phyloP scores from a whole-genome alignment of 1,284 basidiomycete genomes.

The Cerrena zonata region DNA sequence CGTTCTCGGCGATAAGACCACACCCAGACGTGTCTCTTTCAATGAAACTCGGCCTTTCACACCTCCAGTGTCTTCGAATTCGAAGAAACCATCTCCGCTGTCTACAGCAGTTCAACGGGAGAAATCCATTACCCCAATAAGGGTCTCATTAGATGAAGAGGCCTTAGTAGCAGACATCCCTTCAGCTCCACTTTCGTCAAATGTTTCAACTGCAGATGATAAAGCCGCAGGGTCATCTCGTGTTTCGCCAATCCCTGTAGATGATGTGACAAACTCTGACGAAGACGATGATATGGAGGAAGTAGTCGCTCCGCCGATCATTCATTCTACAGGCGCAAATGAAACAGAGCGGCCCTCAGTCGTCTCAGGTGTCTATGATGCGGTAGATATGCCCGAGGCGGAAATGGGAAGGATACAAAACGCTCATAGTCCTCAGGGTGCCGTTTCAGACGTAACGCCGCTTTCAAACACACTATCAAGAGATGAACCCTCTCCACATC shows the following conservation, averaged over 20 bases:
- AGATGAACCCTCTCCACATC: too few relatives aligned
- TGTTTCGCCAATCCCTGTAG: neutral
- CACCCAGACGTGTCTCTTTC: constrained; percentile 12
- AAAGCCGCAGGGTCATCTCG: too few relatives aligned
- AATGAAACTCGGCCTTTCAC: neutral
- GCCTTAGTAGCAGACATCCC: constrained; percentile 32
- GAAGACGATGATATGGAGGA: constrained; percentile 34
- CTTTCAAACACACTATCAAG: too few relatives aligned
- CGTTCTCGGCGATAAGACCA: too few relatives aligned
- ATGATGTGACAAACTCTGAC: constrained; percentile 1
- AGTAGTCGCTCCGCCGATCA: constrained; percentile 17
- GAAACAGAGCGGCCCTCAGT: constrained; percentile 7
- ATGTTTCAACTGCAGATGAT: too few relatives aligned
- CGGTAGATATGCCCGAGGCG: too few relatives aligned
- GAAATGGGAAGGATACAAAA: too few relatives aligned
- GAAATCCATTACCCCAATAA: neutral
- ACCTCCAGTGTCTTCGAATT: neutral
- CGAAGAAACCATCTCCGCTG: neutral
- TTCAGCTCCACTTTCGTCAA: neutral
- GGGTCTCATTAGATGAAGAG: constrained; percentile 27
- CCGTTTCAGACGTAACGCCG: too few relatives aligned
- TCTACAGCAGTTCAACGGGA: neutral
- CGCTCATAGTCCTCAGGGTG: too few relatives aligned
- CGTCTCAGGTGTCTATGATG: too few relatives aligned
- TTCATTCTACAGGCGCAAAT: neutral